Percentiles rank a stretch among this genome's conserved stretches.
phyloP scores from a whole-genome alignment of 2,329 filamentous ascomycete genomes.

The Xylaria sp. region DNA sequence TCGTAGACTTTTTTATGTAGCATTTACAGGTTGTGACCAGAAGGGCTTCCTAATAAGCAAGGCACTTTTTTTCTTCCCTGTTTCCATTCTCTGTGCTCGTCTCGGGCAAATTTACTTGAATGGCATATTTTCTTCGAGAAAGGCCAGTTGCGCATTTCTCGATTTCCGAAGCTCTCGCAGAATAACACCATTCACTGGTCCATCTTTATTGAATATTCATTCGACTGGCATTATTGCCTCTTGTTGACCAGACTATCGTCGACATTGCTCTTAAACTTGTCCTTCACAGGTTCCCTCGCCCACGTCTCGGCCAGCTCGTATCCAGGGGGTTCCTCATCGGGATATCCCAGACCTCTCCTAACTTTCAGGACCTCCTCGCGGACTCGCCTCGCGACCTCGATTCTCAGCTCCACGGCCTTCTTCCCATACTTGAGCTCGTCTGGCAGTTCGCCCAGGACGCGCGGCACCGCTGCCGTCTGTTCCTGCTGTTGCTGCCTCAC shows the following conservation, averaged over 20 bases:
- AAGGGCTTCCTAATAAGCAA: conserved; percentile 18
- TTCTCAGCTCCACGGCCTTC: conserved; percentile 81
- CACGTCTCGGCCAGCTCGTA: conserved; percentile 84
- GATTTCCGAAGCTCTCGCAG: neutral
- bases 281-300: conserved; percentile 62
- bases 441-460: conserved; percentile 67
- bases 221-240: conserved; percentile 39
- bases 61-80: neutral
- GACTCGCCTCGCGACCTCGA: conserved; percentile 82
- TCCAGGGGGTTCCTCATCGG: conserved; percentile 74
- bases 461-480: conserved; percentile 39
- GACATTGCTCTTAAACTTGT: conserved; percentile 63
- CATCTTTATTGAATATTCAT: neutral
- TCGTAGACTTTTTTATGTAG: conserved; percentile 30
- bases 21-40: conserved; percentile 33
- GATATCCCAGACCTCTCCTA: conserved; percentile 74
- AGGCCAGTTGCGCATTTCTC: neutral
- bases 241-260: conserved; percentile 62
- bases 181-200: neutral
- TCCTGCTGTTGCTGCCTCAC: conserved; percentile 49
- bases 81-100: neutral
- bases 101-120: conserved; percentile 9
- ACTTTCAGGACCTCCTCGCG: conserved; percentile 84
- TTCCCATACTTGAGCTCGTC: conserved; percentile 74
- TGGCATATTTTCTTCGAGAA: neutral